These are phyloP conservation scores for Ajuga chamaepitys DNA, from an alignment of 257 asterid species.

Conservation along the genomic window DNA sequence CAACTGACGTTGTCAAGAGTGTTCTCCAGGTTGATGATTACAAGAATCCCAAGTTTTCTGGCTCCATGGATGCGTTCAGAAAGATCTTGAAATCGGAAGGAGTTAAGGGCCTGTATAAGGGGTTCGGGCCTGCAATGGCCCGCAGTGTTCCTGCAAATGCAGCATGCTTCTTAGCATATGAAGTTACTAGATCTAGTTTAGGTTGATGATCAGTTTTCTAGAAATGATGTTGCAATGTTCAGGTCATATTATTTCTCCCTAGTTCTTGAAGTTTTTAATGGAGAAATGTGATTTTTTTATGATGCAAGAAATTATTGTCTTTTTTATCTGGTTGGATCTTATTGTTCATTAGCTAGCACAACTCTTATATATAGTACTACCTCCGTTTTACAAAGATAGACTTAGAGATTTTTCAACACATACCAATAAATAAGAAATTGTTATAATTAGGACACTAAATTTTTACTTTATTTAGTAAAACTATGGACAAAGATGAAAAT, in stretches of 20 bases:
- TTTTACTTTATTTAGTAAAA: no score
- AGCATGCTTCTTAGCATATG: slow-evolving; percentile 87
- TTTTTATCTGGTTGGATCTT: neutral
- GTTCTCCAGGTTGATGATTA: slow-evolving; percentile 74
- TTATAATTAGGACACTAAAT: no score
- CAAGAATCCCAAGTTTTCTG: slow-evolving; percentile 61
- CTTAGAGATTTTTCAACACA: no score
- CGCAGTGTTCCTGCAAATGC: slow-evolving; percentile 90
- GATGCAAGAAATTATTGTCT: neutral
- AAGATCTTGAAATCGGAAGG: slow-evolving; percentile 70
- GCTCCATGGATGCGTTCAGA: slow-evolving; percentile 57
- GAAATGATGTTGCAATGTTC: neutral
- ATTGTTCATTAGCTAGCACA: no score
- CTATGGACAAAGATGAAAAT: no score
- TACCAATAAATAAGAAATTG: no score
- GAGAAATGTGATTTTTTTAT: neutral
- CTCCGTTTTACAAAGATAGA: no score
- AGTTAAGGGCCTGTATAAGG: slow-evolving; percentile 72
- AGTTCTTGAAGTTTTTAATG: slow-evolving; percentile 3
- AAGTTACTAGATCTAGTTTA: slow-evolving; percentile 62
- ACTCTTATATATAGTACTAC: no score
- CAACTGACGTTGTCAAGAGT: slow-evolving; percentile 76
- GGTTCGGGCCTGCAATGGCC: slow-evolving; percentile 85
- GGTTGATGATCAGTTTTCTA: slow-evolving; percentile 42
- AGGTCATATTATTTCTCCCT: neutral